phyloP scores from a whole-genome alignment of 345 rosid species.

The Turnera subulata region DNA sequence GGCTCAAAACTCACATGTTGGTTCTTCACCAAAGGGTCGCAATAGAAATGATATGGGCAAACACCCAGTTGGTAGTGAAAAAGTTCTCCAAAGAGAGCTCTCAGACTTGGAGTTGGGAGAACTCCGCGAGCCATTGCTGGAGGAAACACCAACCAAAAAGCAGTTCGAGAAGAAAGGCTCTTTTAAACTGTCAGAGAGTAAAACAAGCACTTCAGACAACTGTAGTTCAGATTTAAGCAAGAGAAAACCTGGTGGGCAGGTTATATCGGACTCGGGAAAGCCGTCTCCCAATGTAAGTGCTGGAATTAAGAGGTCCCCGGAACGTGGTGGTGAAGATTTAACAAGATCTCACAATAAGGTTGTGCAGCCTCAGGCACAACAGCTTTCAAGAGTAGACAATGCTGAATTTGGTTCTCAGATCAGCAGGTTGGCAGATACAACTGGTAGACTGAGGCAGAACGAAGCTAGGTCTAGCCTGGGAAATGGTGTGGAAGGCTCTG shows the following conservation, averaged over 20 bases:
- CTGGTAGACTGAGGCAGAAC: constrained; percentile 47
- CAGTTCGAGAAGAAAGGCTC: constrained; percentile 61
- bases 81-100: constrained; percentile 68
- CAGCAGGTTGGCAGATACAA: constrained; percentile 40
- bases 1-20: constrained; percentile 35
- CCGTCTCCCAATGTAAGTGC: constrained; percentile 34
- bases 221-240: constrained; percentile 43
- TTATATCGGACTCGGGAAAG: constrained; percentile 46
- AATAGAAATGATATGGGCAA: constrained; percentile 30
- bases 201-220: constrained; percentile 53
- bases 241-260: constrained; percentile 55
- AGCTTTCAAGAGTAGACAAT: constrained; percentile 36
- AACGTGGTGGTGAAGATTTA: constrained; percentile 45
- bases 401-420: constrained; percentile 43
- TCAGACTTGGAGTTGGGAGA: constrained; percentile 94
- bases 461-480: constrained; percentile 43
- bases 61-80: constrained; percentile 40
- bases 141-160: constrained; percentile 46
- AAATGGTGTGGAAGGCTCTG: constrained; percentile 53
- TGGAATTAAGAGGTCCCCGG: constrained; percentile 49
- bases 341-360: constrained; percentile 36
- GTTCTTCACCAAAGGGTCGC: constrained; percentile 48
- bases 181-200: constrained; percentile 49
- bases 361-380: constrained; percentile 47
- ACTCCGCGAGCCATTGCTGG: constrained; percentile 64